phyloP scores from a whole-genome alignment of 768 basidiomycete genomes.

The Pulveroboletus sp. region DNA sequence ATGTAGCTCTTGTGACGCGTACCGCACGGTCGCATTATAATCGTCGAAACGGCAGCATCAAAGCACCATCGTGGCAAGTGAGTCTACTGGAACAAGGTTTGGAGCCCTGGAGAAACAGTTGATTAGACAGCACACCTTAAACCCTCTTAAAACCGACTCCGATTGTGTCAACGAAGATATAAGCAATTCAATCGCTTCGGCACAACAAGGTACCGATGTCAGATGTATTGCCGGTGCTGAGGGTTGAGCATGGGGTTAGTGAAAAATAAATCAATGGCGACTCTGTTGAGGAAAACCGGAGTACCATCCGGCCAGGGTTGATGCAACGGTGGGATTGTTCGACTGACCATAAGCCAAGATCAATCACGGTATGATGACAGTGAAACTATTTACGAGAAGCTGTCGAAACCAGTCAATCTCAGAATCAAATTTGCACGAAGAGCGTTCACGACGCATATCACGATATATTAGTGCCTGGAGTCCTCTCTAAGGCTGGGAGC shows the following conservation, averaged over 20 bases:
- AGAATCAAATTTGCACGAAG: slow-evolving; percentile 8
- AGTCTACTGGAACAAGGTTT: slow-evolving; percentile 23
- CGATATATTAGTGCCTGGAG: slow-evolving; percentile 14
- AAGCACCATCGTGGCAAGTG: too few species aligned
- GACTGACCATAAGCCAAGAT: neutral
- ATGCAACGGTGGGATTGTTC: too few species aligned
- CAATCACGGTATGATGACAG: neutral
- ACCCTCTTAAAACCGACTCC: slow-evolving; percentile 26
- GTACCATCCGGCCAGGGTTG: too few species aligned
- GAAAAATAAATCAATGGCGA: too few species aligned
- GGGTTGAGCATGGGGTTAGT: too few species aligned
- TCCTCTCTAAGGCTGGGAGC: slow-evolving; percentile 14
- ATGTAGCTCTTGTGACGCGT: slow-evolving; percentile 8
- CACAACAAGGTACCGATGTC: slow-evolving; percentile 14
- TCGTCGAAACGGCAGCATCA: too few species aligned
- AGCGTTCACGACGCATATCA: slow-evolving; percentile 10
- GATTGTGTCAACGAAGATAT: slow-evolving; percentile 6
- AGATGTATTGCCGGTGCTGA: slow-evolving; percentile 7
- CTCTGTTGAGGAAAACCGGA: neutral
- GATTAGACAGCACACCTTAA: slow-evolving; percentile 21
- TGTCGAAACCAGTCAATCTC: slow-evolving; percentile 9
- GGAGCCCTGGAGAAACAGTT: slow-evolving; percentile 3
- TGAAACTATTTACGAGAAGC: slow-evolving; percentile 12
- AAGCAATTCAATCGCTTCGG: slow-evolving; percentile 30
- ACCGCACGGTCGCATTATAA: slow-evolving; percentile 6